A percentile compares a stretch with the other conserved stretches of the same genome.
Evolutionary conservation across 331 rosid genomes (phyloP).

Genomic region (Quercus tomentella): DNA sequence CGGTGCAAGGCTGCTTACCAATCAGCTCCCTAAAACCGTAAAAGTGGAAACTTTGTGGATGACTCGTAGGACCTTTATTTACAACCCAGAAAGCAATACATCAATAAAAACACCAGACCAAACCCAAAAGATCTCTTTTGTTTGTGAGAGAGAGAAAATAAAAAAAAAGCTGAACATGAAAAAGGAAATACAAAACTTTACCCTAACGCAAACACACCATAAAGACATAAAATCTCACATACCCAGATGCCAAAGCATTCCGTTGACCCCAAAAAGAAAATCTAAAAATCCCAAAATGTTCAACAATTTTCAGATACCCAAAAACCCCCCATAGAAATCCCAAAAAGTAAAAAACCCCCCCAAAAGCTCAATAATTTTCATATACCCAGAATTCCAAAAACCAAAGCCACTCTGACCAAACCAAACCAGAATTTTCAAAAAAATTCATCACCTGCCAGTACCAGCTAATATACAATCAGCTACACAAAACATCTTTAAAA

Average conservation of each 20-base stretch:
- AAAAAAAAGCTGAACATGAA: not conserved
- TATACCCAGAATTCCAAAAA: not conserved
- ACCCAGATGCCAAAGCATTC: slow-evolving; percentile 6
- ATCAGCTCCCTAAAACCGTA: too few relatives aligned
- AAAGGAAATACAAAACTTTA: not conserved
- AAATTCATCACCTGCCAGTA: too few relatives aligned
- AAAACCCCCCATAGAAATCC: not conserved
- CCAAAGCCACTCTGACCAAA: not conserved
- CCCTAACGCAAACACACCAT: not conserved
- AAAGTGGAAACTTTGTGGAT: too few relatives aligned
- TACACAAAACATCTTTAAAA: not conserved
- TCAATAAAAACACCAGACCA: not conserved
- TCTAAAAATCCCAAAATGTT: not conserved
- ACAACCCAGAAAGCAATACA: not conserved
- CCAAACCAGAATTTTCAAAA: too few relatives aligned
- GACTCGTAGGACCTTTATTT: not conserved
- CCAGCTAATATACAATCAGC: not conserved
- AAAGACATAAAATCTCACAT: not conserved
- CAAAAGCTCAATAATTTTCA: not conserved
- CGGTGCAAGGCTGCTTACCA: too few relatives aligned
- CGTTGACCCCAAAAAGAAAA: slow-evolving; percentile 3
- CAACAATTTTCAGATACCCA: not conserved
- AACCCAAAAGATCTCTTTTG: not conserved
- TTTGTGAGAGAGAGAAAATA: not conserved
- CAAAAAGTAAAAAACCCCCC: not conserved